These are phyloP conservation scores for Phytophthora fragariae DNA, from an alignment of 352 stramenopile species.

Conservation along the genomic window DNA sequence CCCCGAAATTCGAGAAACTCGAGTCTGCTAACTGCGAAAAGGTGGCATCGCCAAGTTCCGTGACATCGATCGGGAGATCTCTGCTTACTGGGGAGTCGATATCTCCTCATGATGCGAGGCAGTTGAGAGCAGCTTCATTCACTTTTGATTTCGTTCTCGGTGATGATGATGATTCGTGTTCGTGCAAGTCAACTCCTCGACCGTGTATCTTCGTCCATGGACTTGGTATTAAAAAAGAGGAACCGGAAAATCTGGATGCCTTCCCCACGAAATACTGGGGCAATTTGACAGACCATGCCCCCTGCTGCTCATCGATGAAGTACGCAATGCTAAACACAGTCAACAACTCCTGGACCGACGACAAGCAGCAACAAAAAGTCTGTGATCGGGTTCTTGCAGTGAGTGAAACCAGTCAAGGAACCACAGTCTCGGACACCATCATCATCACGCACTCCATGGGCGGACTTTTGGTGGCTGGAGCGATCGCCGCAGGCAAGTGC, in stretches of 20 bases:
- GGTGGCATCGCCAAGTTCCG: constrained; percentile 6
- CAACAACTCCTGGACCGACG: constrained; percentile 44
- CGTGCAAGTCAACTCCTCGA: constrained; percentile 27
- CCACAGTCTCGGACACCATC: constrained; percentile 42
- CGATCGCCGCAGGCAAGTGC: constrained; percentile 35
- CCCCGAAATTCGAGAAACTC: not conserved
- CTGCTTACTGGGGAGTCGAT: constrained; percentile 27
- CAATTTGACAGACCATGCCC: constrained; percentile 39
- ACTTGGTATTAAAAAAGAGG: constrained; percentile 20
- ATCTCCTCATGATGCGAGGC: not conserved
- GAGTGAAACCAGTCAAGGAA: constrained; percentile 25
- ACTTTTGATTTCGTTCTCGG: constrained; percentile 23
- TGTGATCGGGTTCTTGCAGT: constrained; percentile 36
- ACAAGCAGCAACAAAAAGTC: constrained; percentile 42
- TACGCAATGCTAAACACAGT: constrained; percentile 46
- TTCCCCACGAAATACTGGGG: constrained; percentile 42
- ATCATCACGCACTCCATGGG: constrained; percentile 58
- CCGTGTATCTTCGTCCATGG: constrained; percentile 41
- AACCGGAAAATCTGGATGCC: constrained; percentile 20
- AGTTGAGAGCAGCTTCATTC: constrained; percentile 13
- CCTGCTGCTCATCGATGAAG: constrained; percentile 47
- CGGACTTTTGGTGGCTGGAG: constrained; percentile 42
- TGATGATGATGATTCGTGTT: not conserved
- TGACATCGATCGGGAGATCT: constrained; percentile 24
- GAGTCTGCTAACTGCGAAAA: constrained; percentile 13